A percentile compares a stretch with the other conserved stretches of the same genome.
phyloP scores from a whole-genome alignment of 176 grass and related monocot genomes.

The Alopecurus myosuroides region DNA sequence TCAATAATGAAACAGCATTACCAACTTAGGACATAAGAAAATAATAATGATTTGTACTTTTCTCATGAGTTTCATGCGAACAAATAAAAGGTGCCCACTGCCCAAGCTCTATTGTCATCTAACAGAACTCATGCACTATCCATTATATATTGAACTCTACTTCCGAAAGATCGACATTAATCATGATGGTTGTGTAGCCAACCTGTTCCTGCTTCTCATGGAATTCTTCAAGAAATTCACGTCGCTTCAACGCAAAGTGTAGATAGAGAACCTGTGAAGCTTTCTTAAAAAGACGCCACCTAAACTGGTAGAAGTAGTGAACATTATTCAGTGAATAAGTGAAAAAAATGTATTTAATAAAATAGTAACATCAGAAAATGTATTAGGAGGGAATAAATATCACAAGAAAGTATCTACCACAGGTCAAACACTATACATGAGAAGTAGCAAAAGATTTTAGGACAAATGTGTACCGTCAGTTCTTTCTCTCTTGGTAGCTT shows the following conservation, averaged over 20 bases:
- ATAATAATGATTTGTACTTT: background rate
- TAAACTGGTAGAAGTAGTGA: slow-evolving; percentile 80
- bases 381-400: background rate
- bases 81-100: background rate
- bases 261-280: slow-evolving; percentile 92
- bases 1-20: slow-evolving; percentile 1
- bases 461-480: background rate
- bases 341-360: background rate
- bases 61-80: background rate
- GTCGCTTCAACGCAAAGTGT: slow-evolving; percentile 89
- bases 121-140: background rate
- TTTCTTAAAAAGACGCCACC: slow-evolving; percentile 95
- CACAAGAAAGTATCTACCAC: background rate
- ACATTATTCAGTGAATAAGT: slow-evolving; percentile 43
- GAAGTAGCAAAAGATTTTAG: background rate
- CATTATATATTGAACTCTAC: background rate
- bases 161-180: background rate
- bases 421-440: background rate
- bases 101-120: background rate
- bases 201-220: slow-evolving; percentile 99
- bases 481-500: background rate
- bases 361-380: slow-evolving; percentile 6
- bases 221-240: slow-evolving; percentile 89
- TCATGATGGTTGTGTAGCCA: background rate
- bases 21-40: background rate